Conservation (phyloP, 2,329 filamentous ascomycete species). For the Trichophyton equinum region DNA sequence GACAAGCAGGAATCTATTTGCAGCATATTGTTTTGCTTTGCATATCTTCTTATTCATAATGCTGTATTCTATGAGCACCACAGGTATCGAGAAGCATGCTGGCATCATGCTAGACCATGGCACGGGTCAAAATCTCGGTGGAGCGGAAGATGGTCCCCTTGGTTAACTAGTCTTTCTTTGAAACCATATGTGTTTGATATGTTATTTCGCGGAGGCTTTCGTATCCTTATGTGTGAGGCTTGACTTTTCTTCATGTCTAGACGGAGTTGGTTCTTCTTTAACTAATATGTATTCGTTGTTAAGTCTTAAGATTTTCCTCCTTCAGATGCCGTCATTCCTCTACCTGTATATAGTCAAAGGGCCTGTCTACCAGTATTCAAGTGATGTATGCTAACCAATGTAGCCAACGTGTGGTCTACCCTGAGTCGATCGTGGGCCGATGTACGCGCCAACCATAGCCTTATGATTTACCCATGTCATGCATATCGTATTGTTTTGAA, state of each 20-base stretch:
- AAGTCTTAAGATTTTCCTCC: not conserved
- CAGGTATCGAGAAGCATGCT: constrained; percentile 6
- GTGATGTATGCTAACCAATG: too few species aligned
- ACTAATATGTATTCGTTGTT: not conserved
- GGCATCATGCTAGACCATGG: constrained; percentile 1
- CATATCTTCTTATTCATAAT: constrained; percentile 79
- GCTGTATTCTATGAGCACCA: constrained; percentile 60
- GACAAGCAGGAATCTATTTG: constrained; percentile 86
- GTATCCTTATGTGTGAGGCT: not conserved
- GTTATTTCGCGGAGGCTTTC: not conserved
- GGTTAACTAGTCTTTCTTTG: not conserved
- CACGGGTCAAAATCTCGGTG: not conserved
- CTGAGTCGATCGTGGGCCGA: not conserved
- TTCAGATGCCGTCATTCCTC: not conserved
- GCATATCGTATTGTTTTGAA: too few species aligned
- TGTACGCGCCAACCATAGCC: too few species aligned
- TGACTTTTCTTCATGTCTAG: not conserved
- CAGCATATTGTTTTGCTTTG: constrained; percentile 75
- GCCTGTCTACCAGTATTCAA: not conserved
- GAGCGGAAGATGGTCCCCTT: not conserved
- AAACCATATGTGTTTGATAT: not conserved
- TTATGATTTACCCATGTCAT: too few species aligned
- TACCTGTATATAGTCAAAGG: not conserved
- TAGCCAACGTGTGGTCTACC: too few species aligned
- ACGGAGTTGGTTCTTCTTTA: not conserved